A percentile compares a stretch with the other conserved stretches of the same genome.
Evolutionary conservation across 208 protist genomes (phyloP).

Genomic region (Porcisia deanei): DNA sequence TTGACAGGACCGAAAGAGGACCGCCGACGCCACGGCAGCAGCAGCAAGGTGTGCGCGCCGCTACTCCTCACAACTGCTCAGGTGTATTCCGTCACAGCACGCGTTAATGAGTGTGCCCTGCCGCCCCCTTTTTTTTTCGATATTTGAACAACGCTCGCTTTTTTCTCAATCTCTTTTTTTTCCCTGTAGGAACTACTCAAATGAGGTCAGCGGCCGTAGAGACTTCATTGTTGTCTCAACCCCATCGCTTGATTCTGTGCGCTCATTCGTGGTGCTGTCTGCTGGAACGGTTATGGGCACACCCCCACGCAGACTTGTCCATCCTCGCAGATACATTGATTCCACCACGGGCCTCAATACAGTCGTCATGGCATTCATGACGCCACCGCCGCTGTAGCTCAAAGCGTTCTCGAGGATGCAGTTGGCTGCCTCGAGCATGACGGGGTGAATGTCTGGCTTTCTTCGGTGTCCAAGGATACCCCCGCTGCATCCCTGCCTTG

Average conservation of each 20-base stretch:
- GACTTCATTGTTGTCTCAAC: constrained; percentile 1
- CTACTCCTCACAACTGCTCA: too few species aligned
- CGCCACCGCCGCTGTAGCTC: background rate
- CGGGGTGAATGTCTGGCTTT: background rate
- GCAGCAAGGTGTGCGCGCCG: too few species aligned
- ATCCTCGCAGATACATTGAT: constrained; percentile 22
- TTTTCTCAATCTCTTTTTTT: background rate
- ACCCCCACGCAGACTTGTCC: constrained; percentile 18
- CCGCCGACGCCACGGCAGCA: too few species aligned
- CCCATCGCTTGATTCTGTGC: background rate
- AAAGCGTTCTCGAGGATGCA: background rate
- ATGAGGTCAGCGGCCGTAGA: constrained; percentile 41
- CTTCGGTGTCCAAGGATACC: background rate
- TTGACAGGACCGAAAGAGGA: too few species aligned
- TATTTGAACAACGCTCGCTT: background rate
- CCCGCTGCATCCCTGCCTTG: background rate
- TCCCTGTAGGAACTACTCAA: constrained; percentile 19
- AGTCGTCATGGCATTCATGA: background rate
- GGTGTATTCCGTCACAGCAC: too few species aligned
- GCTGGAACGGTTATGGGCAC: constrained; percentile 8
- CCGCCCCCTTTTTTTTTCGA: background rate
- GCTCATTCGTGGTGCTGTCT: background rate
- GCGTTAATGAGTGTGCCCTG: too few species aligned
- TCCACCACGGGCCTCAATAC: constrained; percentile 10
- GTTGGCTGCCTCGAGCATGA: background rate